These are phyloP conservation scores for Yamadazyma dushanensis DNA, from an alignment of 1,139 yeast genomes.

Conservation along the genomic window DNA sequence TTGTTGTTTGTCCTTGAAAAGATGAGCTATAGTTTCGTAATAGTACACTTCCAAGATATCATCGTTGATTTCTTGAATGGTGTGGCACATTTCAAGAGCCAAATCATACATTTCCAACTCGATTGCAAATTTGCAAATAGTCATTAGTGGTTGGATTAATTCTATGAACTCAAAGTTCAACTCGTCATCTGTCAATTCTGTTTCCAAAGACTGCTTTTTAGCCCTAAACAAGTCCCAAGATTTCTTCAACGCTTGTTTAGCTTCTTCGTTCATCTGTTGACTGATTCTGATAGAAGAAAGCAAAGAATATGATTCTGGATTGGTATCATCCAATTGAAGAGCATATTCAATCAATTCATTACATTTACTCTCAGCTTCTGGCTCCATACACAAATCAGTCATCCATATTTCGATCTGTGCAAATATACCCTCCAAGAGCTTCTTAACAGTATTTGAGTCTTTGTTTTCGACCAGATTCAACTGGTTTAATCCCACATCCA, in stretches of 20 bases:
- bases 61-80: conserved; percentile 77
- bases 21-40: conserved; percentile 75
- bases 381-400: conserved; percentile 97
- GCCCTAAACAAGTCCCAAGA: conserved; percentile 70
- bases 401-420: conserved; percentile 96
- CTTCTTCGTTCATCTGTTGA: conserved; percentile 76
- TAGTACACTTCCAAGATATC: conserved; percentile 77
- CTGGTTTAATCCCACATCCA: conserved; percentile 62
- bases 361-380: conserved; percentile 81
- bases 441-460: conserved; percentile 41
- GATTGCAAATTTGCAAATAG: conserved; percentile 70
- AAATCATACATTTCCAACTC: conserved; percentile 74
- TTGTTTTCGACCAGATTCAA: conserved; percentile 43
- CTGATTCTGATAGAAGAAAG: conserved; percentile 88
- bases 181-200: conserved; percentile 29
- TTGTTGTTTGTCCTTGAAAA: conserved; percentile 52
- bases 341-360: conserved; percentile 70
- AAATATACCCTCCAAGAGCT: conserved; percentile 72
- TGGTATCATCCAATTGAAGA: conserved; percentile 54
- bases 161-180: conserved; percentile 58
- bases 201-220: conserved; percentile 53
- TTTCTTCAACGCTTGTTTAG: conserved; percentile 62
- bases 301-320: conserved; percentile 81
- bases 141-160: conserved; percentile 64
- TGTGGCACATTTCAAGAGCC: conserved; percentile 59